Conservation (phyloP, 179 eudicot genomes). For the Monotropa hypopitys region DNA sequence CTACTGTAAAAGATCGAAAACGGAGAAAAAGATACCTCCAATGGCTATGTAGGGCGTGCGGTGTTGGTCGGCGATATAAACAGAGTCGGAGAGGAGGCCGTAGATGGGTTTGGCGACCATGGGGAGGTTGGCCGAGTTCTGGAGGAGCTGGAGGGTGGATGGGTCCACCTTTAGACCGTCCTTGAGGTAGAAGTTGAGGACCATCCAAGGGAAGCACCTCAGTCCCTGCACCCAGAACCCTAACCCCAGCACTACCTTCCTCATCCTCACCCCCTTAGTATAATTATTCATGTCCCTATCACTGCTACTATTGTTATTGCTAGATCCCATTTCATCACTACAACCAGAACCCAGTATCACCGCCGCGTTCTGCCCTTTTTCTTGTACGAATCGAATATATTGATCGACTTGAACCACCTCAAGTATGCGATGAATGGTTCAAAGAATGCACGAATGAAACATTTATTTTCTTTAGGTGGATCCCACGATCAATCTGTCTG, state of each 20-base stretch:
- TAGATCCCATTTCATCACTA: neutral
- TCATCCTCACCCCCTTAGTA: neutral
- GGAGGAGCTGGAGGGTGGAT: slow-evolving; percentile 68
- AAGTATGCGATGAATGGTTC: neutral
- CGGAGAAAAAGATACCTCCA: slow-evolving; percentile 44
- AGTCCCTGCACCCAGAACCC: slow-evolving; percentile 90
- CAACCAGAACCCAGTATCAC: neutral
- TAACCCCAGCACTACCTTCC: slow-evolving; percentile 48
- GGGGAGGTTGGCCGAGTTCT: slow-evolving; percentile 66
- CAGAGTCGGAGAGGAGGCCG: slow-evolving; percentile 72
- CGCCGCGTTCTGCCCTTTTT: neutral
- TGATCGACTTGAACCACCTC: neutral
- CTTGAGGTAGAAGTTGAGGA: slow-evolving; percentile 64
- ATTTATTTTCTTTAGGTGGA: too few relatives aligned
- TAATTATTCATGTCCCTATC: neutral
- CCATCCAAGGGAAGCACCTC: slow-evolving; percentile 92
- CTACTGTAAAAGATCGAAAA: neutral
- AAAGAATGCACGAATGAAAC: neutral
- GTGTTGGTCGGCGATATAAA: slow-evolving; percentile 58
- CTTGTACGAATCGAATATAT: neutral
- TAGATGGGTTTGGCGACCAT: slow-evolving; percentile 91
- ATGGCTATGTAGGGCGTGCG: slow-evolving; percentile 81
- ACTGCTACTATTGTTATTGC: neutral
- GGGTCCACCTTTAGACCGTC: slow-evolving; percentile 60
- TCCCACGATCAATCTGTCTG: too few relatives aligned